phyloP scores from a whole-genome alignment of 352 stramenopile species.

The Phytophthora ramorum region DNA sequence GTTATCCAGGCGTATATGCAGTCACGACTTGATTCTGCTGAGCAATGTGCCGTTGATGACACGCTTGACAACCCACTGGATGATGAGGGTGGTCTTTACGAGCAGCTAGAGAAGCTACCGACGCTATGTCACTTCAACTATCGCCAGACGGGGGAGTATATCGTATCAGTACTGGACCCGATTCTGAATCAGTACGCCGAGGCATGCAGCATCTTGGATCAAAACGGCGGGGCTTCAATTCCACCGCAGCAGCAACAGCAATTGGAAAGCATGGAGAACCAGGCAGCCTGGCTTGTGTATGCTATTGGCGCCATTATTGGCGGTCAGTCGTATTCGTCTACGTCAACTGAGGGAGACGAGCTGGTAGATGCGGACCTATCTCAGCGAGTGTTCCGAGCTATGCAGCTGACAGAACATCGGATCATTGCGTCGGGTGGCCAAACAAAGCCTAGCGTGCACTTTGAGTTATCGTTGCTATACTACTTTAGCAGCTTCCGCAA shows the following conservation, averaged over 20 bases:
- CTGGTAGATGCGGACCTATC: slow-evolving; percentile 96
- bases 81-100: slow-evolving; percentile 95
- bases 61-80: slow-evolving; percentile 96
- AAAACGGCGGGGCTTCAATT: slow-evolving; percentile 52
- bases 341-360: slow-evolving; percentile 94
- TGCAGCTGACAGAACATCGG: slow-evolving; percentile 96
- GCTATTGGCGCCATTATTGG: slow-evolving; percentile 96
- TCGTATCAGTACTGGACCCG: slow-evolving; percentile 95
- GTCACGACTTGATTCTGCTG: slow-evolving; percentile 94
- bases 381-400: slow-evolving; percentile 95
- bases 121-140: slow-evolving; percentile 98
- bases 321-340: slow-evolving; percentile 94
- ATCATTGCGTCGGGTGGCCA: slow-evolving; percentile 89
- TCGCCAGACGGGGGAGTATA: slow-evolving; percentile 91
- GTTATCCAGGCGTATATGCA: slow-evolving; percentile 97
- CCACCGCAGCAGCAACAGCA: slow-evolving; percentile 58
- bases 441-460: slow-evolving; percentile 90
- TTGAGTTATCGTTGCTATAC: slow-evolving; percentile 96
- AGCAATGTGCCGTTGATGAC: slow-evolving; percentile 94
- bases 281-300: slow-evolving; percentile 98
- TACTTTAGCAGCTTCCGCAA: slow-evolving; percentile 97
- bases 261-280: slow-evolving; percentile 91
- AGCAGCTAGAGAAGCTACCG: slow-evolving; percentile 97
- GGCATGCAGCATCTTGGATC: slow-evolving; percentile 78
- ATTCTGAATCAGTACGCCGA: slow-evolving; percentile 95